phyloP scores from a whole-genome alignment of 2,329 filamentous ascomycete genomes.

The Ascochyta lentis region DNA sequence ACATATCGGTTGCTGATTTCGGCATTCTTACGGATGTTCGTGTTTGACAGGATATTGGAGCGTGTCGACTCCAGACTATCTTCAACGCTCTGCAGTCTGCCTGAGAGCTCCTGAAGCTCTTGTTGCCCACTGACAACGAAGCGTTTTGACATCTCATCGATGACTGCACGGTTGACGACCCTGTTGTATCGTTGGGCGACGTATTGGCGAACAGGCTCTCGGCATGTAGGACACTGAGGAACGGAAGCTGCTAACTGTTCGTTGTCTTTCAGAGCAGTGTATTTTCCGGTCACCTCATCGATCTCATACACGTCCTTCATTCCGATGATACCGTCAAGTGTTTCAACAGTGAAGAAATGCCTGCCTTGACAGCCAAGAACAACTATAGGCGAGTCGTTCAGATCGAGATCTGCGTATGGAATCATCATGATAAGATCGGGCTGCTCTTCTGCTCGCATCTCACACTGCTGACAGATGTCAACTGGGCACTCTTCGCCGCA shows the following conservation, averaged over 20 bases:
- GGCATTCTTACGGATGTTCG: neutral
- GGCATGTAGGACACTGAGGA: conserved; percentile 45
- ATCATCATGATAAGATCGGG: conserved; percentile 38
- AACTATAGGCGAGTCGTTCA: conserved; percentile 38
- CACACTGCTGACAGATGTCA: conserved; percentile 34
- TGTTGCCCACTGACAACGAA: conserved; percentile 43
- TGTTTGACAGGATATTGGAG: neutral
- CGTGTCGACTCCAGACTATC: conserved; percentile 25
- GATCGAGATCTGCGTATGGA: conserved; percentile 35
- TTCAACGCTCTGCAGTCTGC: conserved; percentile 22
- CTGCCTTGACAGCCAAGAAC: conserved; percentile 32
- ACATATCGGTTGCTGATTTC: conserved; percentile 18
- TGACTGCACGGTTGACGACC: conserved; percentile 46
- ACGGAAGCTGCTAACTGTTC: conserved; percentile 28
- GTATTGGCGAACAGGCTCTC: conserved; percentile 41
- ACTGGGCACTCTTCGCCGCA: conserved; percentile 40
- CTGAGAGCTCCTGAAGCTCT: conserved; percentile 35
- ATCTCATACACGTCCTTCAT: conserved; percentile 35
- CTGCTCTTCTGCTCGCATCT: conserved; percentile 20
- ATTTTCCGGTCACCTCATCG: conserved; percentile 22
- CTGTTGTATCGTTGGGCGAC: conserved; percentile 48
- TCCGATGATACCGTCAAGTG: conserved; percentile 37
- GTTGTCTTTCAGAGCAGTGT: conserved; percentile 36
- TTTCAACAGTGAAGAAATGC: conserved; percentile 43
- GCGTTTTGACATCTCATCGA: conserved; percentile 48